Conservation (phyloP, 2,329 filamentous ascomycete genomes). For the Penicillium sp. region DNA sequence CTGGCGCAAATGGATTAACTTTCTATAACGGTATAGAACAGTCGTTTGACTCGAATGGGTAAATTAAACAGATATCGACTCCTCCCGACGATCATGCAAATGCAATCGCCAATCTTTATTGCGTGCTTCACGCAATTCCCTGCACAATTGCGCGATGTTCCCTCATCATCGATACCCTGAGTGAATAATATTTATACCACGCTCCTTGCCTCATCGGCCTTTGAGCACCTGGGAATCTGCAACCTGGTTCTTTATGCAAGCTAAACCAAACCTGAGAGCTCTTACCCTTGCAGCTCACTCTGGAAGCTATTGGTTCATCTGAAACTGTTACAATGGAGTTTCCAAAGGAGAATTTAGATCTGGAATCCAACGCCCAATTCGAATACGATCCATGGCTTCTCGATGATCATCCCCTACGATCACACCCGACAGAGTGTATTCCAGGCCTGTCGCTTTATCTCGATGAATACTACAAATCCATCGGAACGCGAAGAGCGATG, state of each 20-base stretch:
- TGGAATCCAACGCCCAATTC: conserved; percentile 3
- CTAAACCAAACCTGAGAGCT: neutral
- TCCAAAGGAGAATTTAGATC: conserved; percentile 4
- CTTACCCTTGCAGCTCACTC: neutral
- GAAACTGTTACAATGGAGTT: neutral
- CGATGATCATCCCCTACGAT: conserved; percentile 37
- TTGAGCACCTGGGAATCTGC: neutral
- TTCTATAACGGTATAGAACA: neutral
- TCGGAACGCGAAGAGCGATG: conserved; percentile 21
- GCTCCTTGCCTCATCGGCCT: neutral
- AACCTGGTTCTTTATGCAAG: neutral
- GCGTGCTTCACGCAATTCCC: conserved; percentile 19
- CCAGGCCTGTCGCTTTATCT: conserved; percentile 25
- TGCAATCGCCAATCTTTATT: conserved; percentile 16
- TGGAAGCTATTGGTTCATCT: conserved; percentile 1
- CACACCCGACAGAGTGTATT: conserved; percentile 31
- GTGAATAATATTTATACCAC: neutral
- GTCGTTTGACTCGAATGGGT: neutral
- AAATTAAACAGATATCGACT: neutral
- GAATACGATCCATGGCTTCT: conserved; percentile 30
- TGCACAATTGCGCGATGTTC: conserved; percentile 19
- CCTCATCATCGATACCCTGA: neutral
- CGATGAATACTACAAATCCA: conserved; percentile 6
- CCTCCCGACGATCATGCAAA: conserved; percentile 6
- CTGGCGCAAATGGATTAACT: neutral